Evolutionary conservation across 2,329 filamentous ascomycete species (phyloP), one percentile per base, ranked within the genome.

Genomic region (Botrytis cinerea): DNA sequence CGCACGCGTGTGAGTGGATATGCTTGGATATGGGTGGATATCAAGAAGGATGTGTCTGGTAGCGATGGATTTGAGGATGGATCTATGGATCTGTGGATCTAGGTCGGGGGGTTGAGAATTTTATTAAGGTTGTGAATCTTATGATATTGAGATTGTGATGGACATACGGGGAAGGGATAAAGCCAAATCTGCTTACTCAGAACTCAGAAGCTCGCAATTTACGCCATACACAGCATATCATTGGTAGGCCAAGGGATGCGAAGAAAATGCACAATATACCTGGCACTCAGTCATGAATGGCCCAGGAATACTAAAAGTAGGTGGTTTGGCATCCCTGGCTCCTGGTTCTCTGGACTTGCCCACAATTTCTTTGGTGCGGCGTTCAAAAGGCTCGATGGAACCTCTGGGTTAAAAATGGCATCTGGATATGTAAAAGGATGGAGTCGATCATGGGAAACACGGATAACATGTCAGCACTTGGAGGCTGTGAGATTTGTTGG

Each of bases 231-330:
- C 20, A 40, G 59, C 16, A 62, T 14, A 2, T 61, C 6, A 40
- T 61, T 62, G 35, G 60, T 43, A 40, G 60, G 22, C 38, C 7
- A n/a, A 40, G 10, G 25, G 16, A n/a, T 10, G 20, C 35, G 14
- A 45, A 38, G 46, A 16, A 9, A 16, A n/a, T 40, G 22, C 40
- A n/a, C 22, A 40, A n/a, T 32, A 35, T 40, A 64, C 6, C 51
- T 28, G 51, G n/a, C 51, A 57, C 51, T 28, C 51, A 28, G 14
- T 64, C 43, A 64, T 8, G 25, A 54, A n/a, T 14, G 22, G 3
- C 14, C 9, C 28, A 32, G 10, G 28, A 64, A 64, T 35, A 35
- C 51, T 70, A 70, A 60, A 60, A 59, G n/a, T 46, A 70, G 59
- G n/a, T 46, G 22, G 18, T 25, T 18, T 25, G 51, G 45, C 4